Evolutionary conservation across 768 basidiomycete genomes (phyloP).

Genomic region (Exsudoporus frostii): DNA sequence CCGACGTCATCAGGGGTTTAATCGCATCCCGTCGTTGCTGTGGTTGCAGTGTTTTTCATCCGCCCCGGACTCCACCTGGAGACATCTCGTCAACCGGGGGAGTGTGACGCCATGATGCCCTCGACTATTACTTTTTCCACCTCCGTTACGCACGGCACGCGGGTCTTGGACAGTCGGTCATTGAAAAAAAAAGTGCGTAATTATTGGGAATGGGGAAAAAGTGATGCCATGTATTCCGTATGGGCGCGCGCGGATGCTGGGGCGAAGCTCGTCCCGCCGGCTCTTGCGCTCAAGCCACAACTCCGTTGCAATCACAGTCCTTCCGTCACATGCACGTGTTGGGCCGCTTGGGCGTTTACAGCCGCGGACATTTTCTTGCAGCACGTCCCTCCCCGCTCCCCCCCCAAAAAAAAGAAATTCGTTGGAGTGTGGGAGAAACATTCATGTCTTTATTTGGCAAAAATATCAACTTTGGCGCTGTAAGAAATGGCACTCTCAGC

Average conservation of each 20-base stretch:
- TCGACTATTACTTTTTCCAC: neutral
- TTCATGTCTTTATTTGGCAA: constrained; percentile 4
- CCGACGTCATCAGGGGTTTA: constrained; percentile 21
- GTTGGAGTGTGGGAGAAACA: constrained; percentile 4
- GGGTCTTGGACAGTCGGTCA: constrained; percentile 1
- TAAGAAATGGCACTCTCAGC: neutral
- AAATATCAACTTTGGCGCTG: neutral
- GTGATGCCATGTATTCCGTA: neutral
- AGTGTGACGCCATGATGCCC: constrained; percentile 8
- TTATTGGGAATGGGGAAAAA: neutral
- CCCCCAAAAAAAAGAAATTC: neutral
- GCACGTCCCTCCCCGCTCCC: neutral
- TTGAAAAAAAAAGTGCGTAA: neutral
- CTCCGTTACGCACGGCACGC: constrained; percentile 5
- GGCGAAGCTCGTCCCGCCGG: constrained; percentile 3
- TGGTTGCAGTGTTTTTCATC: too few species aligned
- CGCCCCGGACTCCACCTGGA: constrained; percentile 7
- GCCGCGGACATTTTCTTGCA: constrained; percentile 21
- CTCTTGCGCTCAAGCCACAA: too few species aligned
- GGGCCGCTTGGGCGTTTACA: neutral
- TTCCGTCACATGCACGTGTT: neutral
- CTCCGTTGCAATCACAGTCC: too few species aligned
- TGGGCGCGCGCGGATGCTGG: constrained; percentile 16
- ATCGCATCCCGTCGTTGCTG: neutral
- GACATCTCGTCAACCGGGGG: constrained; percentile 12